These are phyloP conservation scores for Trichoderma orchidacearum DNA, from an alignment of 495 filamentous ascomycete species.

Conservation along the genomic window DNA sequence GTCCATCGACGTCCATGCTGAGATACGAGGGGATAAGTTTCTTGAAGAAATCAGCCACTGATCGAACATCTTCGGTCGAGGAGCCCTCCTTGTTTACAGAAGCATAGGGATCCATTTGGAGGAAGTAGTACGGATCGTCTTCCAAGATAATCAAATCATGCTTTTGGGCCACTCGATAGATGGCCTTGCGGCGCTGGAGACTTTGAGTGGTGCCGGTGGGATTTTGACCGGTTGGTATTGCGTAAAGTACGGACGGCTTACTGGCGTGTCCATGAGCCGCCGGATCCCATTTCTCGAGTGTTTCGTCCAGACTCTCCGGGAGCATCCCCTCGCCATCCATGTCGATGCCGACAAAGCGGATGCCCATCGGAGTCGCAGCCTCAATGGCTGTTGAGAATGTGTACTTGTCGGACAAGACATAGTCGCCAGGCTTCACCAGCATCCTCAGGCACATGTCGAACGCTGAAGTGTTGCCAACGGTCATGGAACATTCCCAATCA, in stretches of 20 bases:
- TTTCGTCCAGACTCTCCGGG: slow-evolving; percentile 57
- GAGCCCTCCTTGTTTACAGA: slow-evolving; percentile 42
- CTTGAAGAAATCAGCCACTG: slow-evolving; percentile 68
- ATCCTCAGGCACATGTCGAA: not conserved
- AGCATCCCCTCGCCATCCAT: slow-evolving; percentile 72
- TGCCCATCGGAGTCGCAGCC: slow-evolving; percentile 27
- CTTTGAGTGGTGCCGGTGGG: slow-evolving; percentile 67
- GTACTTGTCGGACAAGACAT: not conserved
- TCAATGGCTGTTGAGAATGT: not conserved
- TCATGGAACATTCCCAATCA: not conserved
- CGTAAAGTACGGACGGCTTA: slow-evolving; percentile 78
- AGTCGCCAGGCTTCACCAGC: not conserved
- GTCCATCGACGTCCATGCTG: slow-evolving; percentile 64
- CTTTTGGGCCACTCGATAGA: slow-evolving; percentile 67
- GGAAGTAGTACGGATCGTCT: slow-evolving; percentile 94
- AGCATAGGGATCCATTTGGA: slow-evolving; percentile 51
- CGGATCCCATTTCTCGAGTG: slow-evolving; percentile 70
- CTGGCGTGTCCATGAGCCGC: slow-evolving; percentile 37
- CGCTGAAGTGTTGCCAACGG: not conserved
- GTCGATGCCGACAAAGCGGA: slow-evolving; percentile 56
- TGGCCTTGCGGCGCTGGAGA: slow-evolving; percentile 54
- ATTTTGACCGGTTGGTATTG: slow-evolving; percentile 85
- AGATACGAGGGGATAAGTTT: slow-evolving; percentile 68
- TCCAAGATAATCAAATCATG: slow-evolving; percentile 90
- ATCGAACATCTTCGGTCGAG: slow-evolving; percentile 30